These are phyloP conservation scores for Areca catechu DNA, from an alignment of 176 grass and related monocot genomes.

Conservation along the genomic window DNA sequence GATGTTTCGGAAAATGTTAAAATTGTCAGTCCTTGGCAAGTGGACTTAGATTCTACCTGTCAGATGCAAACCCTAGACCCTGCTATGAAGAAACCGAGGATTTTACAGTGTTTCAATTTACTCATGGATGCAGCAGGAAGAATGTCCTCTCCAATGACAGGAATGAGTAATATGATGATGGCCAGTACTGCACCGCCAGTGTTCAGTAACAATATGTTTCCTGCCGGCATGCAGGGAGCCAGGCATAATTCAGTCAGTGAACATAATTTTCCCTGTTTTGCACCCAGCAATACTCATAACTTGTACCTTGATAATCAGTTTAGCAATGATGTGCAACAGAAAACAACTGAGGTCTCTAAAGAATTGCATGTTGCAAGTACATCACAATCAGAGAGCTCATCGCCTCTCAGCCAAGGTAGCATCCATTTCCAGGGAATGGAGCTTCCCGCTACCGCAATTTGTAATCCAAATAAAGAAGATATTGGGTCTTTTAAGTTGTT, in stretches of 20 bases:
- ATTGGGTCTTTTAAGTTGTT: not conserved
- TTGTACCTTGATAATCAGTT: not conserved
- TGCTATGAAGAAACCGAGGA: constrained; percentile 16
- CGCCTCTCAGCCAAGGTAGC: not conserved
- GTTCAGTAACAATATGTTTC: constrained; percentile 13
- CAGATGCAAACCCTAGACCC: not conserved
- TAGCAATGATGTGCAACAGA: not conserved
- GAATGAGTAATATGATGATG: not conserved
- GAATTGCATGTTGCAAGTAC: not conserved
- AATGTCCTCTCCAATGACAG: constrained; percentile 1
- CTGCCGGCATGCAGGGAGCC: constrained; percentile 63
- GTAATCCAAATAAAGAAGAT: not conserved
- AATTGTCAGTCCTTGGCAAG: constrained; percentile 40
- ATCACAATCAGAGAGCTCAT: not conserved
- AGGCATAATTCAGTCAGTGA: constrained; percentile 28
- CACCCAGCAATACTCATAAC: not conserved
- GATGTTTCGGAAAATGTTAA: not conserved
- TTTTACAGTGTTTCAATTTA: not conserved
- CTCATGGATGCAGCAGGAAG: not conserved
- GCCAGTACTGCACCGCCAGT: not conserved
- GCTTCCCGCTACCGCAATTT: not conserved
- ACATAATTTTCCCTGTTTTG: constrained; percentile 5
- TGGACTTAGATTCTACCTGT: constrained; percentile 22
- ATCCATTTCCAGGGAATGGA: not conserved
- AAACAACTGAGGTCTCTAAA: not conserved